These are phyloP conservation scores for Pneumocystis carinii DNA, from an alignment of 1,139 yeast genomes.

Conservation along the genomic window DNA sequence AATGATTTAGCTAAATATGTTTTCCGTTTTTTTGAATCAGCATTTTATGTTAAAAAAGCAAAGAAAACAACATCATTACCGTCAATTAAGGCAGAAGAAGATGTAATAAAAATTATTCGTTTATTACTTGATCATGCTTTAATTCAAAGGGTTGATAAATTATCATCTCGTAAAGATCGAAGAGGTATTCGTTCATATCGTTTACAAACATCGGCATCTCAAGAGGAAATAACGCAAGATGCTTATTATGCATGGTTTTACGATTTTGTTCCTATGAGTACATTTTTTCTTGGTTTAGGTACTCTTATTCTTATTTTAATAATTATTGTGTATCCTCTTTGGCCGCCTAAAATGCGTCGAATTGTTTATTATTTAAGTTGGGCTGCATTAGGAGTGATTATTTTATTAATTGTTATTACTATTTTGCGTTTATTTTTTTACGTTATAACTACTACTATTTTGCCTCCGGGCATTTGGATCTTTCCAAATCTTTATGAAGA, in stretches of 20 bases:
- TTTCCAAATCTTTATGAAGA: constrained; percentile 94
- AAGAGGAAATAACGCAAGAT: constrained; percentile 63
- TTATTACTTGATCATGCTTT: too few relatives aligned
- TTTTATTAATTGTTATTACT: constrained; percentile 62
- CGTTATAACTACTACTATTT: constrained; percentile 41
- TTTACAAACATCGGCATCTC: constrained; percentile 25
- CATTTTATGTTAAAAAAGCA: constrained; percentile 8
- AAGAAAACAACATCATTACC: constrained; percentile 46
- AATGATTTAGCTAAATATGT: constrained; percentile 45
- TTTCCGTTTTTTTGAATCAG: constrained; percentile 48
- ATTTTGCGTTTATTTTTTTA: constrained; percentile 64
- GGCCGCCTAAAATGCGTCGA: constrained; percentile 83
- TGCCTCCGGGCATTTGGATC: constrained; percentile 73
- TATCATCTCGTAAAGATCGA: constrained; percentile 34
- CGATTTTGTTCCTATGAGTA: constrained; percentile 52
- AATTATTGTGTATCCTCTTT: constrained; percentile 78
- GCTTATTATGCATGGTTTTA: constrained; percentile 78
- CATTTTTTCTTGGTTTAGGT: constrained; percentile 45
- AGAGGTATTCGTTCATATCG: constrained; percentile 49
- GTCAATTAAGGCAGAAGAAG: constrained; percentile 35
- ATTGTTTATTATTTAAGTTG: constrained; percentile 87
- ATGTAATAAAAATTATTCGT: constrained; percentile 38
- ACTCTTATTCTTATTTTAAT: constrained; percentile 56
- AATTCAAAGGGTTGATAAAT: too few relatives aligned
- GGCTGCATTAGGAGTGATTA: constrained; percentile 59